Conservation (phyloP, 106 monocot species). For the Dioscorea dumetorum region DNA sequence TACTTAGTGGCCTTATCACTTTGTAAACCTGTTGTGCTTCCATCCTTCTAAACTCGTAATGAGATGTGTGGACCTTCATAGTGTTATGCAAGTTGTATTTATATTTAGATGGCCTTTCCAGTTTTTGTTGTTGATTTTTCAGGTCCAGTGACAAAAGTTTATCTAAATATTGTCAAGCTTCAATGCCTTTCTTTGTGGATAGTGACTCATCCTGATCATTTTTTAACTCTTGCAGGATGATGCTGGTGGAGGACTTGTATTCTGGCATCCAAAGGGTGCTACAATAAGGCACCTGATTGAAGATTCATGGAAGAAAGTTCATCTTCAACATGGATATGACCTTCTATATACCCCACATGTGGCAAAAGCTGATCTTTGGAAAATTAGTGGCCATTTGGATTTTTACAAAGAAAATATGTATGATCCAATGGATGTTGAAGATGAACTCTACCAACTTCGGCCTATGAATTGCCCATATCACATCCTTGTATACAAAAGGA, state of each 20-base stretch:
- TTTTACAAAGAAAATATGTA: conserved; percentile 97
- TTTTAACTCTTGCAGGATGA: conserved; percentile 65
- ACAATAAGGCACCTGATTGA: conserved; percentile 81
- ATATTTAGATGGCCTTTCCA: no score
- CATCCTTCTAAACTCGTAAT: no score
- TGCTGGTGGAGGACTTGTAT: conserved; percentile 87
- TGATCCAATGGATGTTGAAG: conserved; percentile 83
- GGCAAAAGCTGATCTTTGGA: conserved; percentile 92
- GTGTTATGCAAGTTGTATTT: no score
- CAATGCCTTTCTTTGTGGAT: no score
- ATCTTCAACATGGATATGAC: conserved; percentile 75
- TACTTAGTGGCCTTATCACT: no score
- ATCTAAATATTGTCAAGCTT: no score
- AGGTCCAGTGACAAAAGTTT: no score
- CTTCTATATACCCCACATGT: conserved; percentile 95
- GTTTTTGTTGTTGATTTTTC: no score
- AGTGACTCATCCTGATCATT: neutral
- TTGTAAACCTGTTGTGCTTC: no score
- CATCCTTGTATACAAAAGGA: conserved; percentile 86
- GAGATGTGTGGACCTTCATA: no score
- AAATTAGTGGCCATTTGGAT: conserved; percentile 78
- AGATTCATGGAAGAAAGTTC: conserved; percentile 88
- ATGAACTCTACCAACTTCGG: conserved; percentile 85
- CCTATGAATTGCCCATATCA: conserved; percentile 98
- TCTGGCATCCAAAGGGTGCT: conserved; percentile 98